phyloP scores from a whole-genome alignment of 805 yeast species.

The Candida piceae region DNA sequence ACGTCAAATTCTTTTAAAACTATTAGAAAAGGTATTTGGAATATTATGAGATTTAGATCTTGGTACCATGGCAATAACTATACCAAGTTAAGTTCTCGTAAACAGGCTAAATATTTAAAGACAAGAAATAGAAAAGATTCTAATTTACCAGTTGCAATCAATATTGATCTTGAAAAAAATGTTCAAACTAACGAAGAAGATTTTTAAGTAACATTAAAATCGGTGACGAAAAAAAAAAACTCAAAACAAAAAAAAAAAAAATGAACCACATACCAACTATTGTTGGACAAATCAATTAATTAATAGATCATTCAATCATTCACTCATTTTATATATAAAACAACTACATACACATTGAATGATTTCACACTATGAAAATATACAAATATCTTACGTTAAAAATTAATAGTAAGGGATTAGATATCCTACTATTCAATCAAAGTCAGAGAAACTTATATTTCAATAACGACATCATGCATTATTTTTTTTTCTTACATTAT shows the following conservation, averaged over 20 bases:
- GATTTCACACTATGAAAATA: too few species aligned
- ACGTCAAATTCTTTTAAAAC: conserved; percentile 19
- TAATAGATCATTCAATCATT: background rate
- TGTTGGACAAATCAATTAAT: background rate
- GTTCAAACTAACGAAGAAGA: conserved; percentile 16
- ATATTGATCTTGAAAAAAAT: conserved; percentile 31
- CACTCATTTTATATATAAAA: too few species aligned
- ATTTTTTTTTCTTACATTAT: too few species aligned
- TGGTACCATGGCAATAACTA: conserved; percentile 21
- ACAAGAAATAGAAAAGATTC: conserved; percentile 46
- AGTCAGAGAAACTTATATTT: too few species aligned
- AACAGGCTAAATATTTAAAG: conserved; percentile 21
- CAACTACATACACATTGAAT: too few species aligned
- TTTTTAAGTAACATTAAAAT: background rate
- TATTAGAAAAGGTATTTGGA: conserved; percentile 19
- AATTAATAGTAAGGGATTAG: too few species aligned
- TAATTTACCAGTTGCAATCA: conserved; percentile 41
- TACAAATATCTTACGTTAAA: too few species aligned
- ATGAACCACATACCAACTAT: background rate
- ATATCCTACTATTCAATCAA: too few species aligned
- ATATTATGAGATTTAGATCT: conserved; percentile 17
- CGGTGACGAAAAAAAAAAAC: too few species aligned
- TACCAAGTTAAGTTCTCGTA: conserved; percentile 16
- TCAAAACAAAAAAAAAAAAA: too few species aligned
- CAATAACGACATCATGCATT: too few species aligned